Evolutionary conservation across 257 asterid genomes (phyloP).

Genomic region (Solanum tarijense): DNA sequence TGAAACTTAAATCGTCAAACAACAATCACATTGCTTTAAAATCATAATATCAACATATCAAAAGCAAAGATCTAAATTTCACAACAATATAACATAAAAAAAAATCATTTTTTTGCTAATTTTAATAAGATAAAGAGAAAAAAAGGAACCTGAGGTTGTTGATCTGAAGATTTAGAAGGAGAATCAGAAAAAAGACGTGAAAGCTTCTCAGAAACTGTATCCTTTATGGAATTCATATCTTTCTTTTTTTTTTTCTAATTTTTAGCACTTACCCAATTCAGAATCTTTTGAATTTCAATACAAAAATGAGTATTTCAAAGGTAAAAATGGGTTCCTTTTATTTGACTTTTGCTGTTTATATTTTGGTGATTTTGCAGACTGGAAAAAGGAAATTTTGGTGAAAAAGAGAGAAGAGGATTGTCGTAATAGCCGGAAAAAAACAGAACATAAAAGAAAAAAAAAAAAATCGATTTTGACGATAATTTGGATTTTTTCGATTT

Average conservation of each 20-base stretch:
- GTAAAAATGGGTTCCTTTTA: neutral
- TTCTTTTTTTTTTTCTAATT: neutral
- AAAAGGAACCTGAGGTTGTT: slow-evolving; percentile 6
- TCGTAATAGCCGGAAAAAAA: neutral
- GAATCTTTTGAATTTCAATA: neutral
- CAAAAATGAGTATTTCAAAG: neutral
- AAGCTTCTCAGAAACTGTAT: slow-evolving; percentile 56
- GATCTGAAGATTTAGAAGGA: slow-evolving; percentile 43
- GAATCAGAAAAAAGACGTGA: slow-evolving; percentile 73
- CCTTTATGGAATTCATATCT: slow-evolving; percentile 60
- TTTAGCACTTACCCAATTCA: neutral
- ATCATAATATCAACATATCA: slow-evolving; percentile 1
- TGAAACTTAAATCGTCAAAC: neutral
- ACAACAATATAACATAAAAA: neutral
- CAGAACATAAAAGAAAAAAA: neutral
- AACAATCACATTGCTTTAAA: neutral
- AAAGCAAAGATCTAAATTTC: neutral
- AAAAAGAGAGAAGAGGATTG: neutral
- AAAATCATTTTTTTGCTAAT: neutral
- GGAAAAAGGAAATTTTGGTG: neutral
- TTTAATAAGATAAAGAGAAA: neutral
- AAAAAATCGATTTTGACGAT: neutral
- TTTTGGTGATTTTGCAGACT: neutral
- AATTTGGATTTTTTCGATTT: fast-evolving
- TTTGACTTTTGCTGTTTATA: neutral